phyloP scores from a whole-genome alignment of 2,329 filamentous ascomycete genomes.

The Curvularia verruculosa region DNA sequence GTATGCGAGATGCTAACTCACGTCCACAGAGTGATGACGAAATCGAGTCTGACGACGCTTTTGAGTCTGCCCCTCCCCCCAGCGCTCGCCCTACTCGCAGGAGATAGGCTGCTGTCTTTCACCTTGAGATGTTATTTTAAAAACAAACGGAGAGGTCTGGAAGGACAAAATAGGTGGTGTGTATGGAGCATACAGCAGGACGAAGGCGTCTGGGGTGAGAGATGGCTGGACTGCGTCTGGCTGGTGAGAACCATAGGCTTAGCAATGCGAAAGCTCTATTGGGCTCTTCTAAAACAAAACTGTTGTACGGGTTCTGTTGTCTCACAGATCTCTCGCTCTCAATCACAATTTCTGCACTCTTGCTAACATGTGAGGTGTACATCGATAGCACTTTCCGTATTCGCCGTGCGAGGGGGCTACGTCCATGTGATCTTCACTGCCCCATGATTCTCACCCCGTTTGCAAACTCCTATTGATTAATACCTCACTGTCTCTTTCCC shows the following conservation, averaged over 20 bases:
- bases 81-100: slow-evolving; percentile 33
- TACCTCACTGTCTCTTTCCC: slow-evolving; percentile 22
- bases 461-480: slow-evolving; percentile 15
- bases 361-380: background rate
- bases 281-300: background rate
- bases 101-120: slow-evolving; percentile 18
- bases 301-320: background rate
- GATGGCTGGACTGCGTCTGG: background rate
- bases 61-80: slow-evolving; percentile 42
- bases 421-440: slow-evolving; percentile 9
- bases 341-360: background rate
- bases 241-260: background rate
- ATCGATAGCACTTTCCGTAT: slow-evolving; percentile 7
- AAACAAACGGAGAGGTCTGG: background rate
- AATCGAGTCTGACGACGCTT: slow-evolving; percentile 51
- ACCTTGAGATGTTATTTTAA: too few relatives aligned
- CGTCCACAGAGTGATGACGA: slow-evolving; percentile 49
- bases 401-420: slow-evolving; percentile 10
- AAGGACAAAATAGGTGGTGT: background rate
- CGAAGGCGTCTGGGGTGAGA: slow-evolving; percentile 27
- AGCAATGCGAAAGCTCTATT: background rate
- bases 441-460: slow-evolving; percentile 14
- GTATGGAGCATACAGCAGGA: slow-evolving; percentile 21
- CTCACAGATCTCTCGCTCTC: background rate
- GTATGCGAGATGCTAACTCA: slow-evolving; percentile 13